A percentile compares a stretch with the other conserved stretches of the same genome.
Conservation (phyloP, 345 rosid species). For the Syzygium oleosum region DNA sequence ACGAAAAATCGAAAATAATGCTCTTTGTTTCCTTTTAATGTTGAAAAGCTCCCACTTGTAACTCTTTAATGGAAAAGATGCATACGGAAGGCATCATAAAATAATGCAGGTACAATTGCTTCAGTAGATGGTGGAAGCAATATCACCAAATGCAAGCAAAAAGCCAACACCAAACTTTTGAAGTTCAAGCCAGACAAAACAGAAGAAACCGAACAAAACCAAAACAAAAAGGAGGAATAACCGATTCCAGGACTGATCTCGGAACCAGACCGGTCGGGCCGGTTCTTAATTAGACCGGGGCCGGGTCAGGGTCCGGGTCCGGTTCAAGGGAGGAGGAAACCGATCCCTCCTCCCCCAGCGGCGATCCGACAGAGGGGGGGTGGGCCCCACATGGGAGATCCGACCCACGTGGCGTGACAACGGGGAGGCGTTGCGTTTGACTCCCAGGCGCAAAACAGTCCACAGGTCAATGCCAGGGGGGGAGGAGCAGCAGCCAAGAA, state of each 20-base stretch:
- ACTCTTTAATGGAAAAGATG: background rate
- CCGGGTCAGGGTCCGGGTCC: no score
- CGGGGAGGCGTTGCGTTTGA: background rate
- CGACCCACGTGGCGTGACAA: background rate
- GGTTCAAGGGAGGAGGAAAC: background rate
- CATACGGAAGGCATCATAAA: background rate
- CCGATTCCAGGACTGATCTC: background rate
- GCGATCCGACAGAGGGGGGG: background rate
- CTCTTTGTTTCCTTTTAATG: background rate
- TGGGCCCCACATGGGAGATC: background rate
- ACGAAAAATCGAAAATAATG: background rate
- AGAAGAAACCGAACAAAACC: background rate
- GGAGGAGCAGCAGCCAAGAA: background rate
- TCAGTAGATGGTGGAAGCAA: background rate
- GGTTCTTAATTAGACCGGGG: no score
- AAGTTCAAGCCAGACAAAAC: background rate
- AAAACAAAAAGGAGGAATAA: background rate
- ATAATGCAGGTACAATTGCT: background rate
- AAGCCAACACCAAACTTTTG: background rate
- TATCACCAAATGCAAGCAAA: background rate
- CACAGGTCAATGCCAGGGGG: background rate
- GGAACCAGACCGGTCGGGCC: background rate
- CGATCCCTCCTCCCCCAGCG: no score
- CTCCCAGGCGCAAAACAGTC: background rate
- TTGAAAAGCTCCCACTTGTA: background rate